Evolutionary conservation across 371 early-diverging fungal genomes (phyloP), one percentile per base, ranked within the genome.

Genomic region (Amoeboradix gromovi): DNA sequence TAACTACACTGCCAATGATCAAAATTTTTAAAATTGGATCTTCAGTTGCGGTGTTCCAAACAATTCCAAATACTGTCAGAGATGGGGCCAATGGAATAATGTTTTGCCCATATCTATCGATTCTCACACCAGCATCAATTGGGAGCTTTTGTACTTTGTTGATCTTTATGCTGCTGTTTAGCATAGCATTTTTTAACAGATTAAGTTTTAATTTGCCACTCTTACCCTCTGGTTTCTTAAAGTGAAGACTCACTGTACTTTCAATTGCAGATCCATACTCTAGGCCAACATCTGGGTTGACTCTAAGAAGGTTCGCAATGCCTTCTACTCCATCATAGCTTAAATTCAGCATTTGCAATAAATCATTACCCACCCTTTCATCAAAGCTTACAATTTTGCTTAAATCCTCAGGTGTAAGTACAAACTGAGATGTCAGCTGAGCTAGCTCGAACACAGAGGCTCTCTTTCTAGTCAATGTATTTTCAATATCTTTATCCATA

Each of bases 21-120:
- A 72, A 69, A 31, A 73, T 73, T 22, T 73, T 30, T 27, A 75
- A 70, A 67, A 75, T 75, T 0, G 74, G 67, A 30, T 72, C 73
- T 32, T 72, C 73, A 32, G 71, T 72, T 69, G 72, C 69, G 29
- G 71, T 73, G 30, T 31, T 66, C 30, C 1, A 17, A 12, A 72
- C 66, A 28, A 72, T 70, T 30, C 66, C 66, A 31, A 73, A n/a
- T 12, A 72, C 30, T 22, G 72, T 72, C 0, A 69, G 30, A 29
- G 31, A n/a, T 17, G 31, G 66, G 17, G 73, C 71, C 2, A 73
- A 73, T 22, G 73, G 73, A 1, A 72, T 48, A 12, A 73, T 30
- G 31, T 73, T 72, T 29, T 17, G 31, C 29, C 73, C 73, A 29
- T 65, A 72, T 27, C 16, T 67, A 1, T 5, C 22, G 48, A 48